These are phyloP conservation scores for Teratosphaeria viscida DNA, from an alignment of 2,329 filamentous ascomycete species.

Conservation along the genomic window DNA sequence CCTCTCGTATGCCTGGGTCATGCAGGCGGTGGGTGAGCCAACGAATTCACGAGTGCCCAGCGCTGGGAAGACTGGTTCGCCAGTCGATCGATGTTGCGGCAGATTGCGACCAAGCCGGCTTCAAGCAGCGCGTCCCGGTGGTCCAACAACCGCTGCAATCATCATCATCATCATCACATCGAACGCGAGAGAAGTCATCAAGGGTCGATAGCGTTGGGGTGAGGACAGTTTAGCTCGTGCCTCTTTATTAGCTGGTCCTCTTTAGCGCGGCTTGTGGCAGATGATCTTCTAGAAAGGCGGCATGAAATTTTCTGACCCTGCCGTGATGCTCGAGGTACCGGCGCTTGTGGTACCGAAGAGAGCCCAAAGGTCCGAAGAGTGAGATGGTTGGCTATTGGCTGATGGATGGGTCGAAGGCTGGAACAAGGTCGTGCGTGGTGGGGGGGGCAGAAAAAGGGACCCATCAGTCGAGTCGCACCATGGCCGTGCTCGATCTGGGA, in stretches of 20 bases:
- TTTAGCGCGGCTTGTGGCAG: background rate
- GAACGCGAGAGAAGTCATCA: background rate
- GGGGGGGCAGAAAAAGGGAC: too few species aligned
- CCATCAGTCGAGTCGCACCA: too few species aligned
- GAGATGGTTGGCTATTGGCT: background rate
- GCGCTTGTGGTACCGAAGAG: background rate
- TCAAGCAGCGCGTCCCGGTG: too few species aligned
- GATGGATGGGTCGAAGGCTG: background rate
- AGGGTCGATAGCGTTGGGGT: background rate
- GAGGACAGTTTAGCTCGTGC: background rate
- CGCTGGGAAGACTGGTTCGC: background rate
- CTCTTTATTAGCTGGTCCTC: too few species aligned
- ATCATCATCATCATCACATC: background rate
- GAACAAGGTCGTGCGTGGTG: background rate
- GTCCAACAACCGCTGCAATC: background rate
- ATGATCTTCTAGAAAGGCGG: background rate
- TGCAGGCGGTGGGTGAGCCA: background rate
- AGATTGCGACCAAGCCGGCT: too few species aligned
- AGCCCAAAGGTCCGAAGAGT: background rate
- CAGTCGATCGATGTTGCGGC: background rate
- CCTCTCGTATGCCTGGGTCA: background rate
- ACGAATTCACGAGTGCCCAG: background rate
- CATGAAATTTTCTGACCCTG: background rate
- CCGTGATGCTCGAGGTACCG: background rate
- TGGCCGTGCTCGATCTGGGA: background rate